Evolutionary conservation across 1,139 yeast species (phyloP).

Genomic region (Geotrichum macrosporum): DNA sequence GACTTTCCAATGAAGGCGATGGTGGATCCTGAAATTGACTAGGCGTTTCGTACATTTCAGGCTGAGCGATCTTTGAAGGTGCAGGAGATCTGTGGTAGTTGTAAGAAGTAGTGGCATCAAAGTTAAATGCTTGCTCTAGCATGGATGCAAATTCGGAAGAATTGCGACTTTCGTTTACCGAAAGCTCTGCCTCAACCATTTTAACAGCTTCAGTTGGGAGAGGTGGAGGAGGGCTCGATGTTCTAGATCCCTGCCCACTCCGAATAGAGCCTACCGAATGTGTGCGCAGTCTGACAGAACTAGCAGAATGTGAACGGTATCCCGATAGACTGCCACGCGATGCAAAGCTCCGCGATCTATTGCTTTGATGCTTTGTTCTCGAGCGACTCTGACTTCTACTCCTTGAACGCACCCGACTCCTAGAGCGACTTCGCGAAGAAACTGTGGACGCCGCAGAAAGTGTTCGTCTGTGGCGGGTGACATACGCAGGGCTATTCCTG

Average conservation of each 20-base stretch:
- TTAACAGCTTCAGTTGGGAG: conserved; percentile 13
- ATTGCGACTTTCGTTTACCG: conserved; percentile 1
- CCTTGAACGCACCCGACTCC: conserved; percentile 9
- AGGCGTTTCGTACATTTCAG: not conserved
- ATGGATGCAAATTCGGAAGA: conserved; percentile 21
- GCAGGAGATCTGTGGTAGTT: not conserved
- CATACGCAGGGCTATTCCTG: conserved; percentile 6
- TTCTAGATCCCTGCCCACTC: conserved; percentile 1
- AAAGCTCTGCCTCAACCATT: conserved; percentile 14
- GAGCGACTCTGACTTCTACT: conserved; percentile 12
- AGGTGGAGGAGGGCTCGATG: conserved; percentile 18
- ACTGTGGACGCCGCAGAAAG: conserved; percentile 2
- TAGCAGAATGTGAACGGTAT: not conserved
- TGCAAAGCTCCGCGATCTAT: conserved; percentile 1
- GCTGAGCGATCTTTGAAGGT: conserved; percentile 1
- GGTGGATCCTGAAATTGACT: conserved; percentile 14
- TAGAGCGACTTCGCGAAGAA: conserved; percentile 8
- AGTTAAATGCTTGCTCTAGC: conserved; percentile 20
- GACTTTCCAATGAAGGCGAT: conserved; percentile 2
- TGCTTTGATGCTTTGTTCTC: not conserved
- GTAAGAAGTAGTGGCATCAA: conserved; percentile 2
- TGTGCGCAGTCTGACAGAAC: not conserved
- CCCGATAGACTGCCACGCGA: conserved; percentile 5
- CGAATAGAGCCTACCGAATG: conserved; percentile 1
- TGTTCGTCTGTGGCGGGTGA: conserved; percentile 3